Conservation (phyloP, 2,329 filamentous ascomycete species). For the Ciborinia camelliae region DNA sequence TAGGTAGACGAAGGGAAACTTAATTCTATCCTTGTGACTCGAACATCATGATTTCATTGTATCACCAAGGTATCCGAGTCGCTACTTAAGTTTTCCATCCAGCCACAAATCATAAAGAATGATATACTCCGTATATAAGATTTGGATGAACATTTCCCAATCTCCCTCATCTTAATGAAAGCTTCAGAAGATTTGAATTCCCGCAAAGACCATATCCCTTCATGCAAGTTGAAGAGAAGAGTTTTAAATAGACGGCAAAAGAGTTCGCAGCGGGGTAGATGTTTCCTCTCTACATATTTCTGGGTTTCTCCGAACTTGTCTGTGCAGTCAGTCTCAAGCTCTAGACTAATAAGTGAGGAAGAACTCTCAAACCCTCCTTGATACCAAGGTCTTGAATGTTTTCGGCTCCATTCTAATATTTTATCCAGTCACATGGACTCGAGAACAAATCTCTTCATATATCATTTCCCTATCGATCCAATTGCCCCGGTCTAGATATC, state of each 20-base stretch:
- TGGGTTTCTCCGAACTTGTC: neutral
- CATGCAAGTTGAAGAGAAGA: neutral
- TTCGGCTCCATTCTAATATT: neutral
- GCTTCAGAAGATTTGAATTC: neutral
- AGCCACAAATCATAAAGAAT: too few relatives aligned
- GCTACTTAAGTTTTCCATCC: too few relatives aligned
- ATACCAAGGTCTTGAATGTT: neutral
- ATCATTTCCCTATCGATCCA: constrained; percentile 1
- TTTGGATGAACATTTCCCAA: neutral
- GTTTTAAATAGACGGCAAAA: neutral
- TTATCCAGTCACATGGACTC: neutral
- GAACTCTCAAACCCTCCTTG: constrained; percentile 12
- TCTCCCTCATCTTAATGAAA: neutral
- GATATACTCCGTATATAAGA: too few relatives aligned
- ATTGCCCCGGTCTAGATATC: neutral
- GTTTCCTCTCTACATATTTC: neutral
- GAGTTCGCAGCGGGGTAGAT: neutral
- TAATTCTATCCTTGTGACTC: neutral
- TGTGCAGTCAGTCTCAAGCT: neutral
- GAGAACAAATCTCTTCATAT: neutral
- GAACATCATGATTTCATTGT: neutral
- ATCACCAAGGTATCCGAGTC: too few relatives aligned
- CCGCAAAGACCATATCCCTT: neutral
- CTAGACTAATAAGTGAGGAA: neutral
- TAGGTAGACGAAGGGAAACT: neutral